Percentiles rank a stretch among this genome's conserved stretches.
phyloP scores from a whole-genome alignment of 306 rosid genomes.

The Sicyos edulis region DNA sequence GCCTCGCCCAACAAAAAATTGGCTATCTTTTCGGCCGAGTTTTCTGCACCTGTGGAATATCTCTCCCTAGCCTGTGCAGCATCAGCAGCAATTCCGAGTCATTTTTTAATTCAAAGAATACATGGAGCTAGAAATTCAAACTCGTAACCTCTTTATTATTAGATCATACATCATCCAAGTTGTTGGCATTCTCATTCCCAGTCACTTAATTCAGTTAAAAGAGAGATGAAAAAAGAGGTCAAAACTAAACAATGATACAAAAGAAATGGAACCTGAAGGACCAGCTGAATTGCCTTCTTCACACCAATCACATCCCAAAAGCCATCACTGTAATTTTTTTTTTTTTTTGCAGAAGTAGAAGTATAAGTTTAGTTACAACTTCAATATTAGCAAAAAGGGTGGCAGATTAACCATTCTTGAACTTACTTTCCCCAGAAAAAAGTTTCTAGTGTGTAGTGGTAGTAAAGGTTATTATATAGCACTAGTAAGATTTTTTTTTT shows the following conservation, averaged over 20 bases:
- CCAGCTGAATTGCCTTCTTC: slow-evolving; percentile 78
- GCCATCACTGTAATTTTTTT: slow-evolving; percentile 65
- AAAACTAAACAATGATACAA: background rate
- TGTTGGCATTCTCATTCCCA: too few species aligned
- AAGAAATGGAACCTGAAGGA: slow-evolving; percentile 49
- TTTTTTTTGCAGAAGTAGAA: too few species aligned
- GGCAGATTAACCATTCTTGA: background rate
- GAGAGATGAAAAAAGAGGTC: too few species aligned
- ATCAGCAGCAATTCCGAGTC: background rate
- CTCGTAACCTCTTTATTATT: too few species aligned
- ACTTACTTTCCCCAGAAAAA: background rate
- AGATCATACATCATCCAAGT: too few species aligned
- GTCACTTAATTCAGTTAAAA: slow-evolving; percentile 8
- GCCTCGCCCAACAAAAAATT: slow-evolving; percentile 82
- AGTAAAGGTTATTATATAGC: background rate
- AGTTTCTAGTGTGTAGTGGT: background rate
- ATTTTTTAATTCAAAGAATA: too few species aligned
- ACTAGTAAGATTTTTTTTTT: too few species aligned
- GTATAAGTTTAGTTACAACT: slow-evolving; percentile 16
- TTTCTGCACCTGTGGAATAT: slow-evolving; percentile 37
- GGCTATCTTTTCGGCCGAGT: slow-evolving; percentile 73
- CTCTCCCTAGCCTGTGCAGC: slow-evolving; percentile 53
- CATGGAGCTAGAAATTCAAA: too few species aligned
- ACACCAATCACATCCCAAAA: slow-evolving; percentile 82
- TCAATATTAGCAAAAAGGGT: too few species aligned